phyloP scores from a whole-genome alignment of 495 filamentous ascomycete genomes.

The Lophiotrema nucula region DNA sequence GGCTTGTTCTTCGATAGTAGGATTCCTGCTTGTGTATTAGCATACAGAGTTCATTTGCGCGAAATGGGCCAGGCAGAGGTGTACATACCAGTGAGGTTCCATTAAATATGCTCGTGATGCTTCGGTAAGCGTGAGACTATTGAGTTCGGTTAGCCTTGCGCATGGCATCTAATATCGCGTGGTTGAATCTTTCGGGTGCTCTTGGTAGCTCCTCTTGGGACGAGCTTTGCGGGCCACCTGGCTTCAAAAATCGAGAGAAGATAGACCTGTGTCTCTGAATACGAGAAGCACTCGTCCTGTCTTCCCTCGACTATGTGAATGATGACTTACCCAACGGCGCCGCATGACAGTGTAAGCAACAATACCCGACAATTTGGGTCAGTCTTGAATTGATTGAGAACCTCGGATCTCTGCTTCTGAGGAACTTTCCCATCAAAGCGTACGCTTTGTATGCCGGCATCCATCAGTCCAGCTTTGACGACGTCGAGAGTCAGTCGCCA shows the following conservation, averaged over 20 bases:
- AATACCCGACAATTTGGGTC: constrained; percentile 22
- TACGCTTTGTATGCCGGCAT: constrained; percentile 35
- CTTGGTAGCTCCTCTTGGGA: too few species aligned
- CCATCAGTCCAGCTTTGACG: constrained; percentile 40
- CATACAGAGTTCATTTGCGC: too few species aligned
- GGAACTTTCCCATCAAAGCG: constrained; percentile 50
- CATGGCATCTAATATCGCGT: too few species aligned
- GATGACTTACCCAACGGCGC: constrained; percentile 8
- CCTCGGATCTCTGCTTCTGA: constrained; percentile 8
- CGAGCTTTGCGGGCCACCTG: too few species aligned
- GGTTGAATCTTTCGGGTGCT: too few species aligned
- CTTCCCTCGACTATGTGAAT: not conserved
- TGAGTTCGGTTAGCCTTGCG: too few species aligned
- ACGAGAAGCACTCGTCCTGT: too few species aligned
- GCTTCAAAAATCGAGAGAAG: too few species aligned
- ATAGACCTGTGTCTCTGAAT: too few species aligned
- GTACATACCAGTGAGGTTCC: constrained; percentile 25
- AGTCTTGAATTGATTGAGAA: constrained; percentile 16
- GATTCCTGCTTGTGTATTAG: constrained; percentile 10
- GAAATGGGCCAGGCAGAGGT: too few species aligned
- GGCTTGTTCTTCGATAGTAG: constrained; percentile 29
- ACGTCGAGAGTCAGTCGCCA: constrained; percentile 50
- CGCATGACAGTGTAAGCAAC: constrained; percentile 23
- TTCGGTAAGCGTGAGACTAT: constrained; percentile 20
- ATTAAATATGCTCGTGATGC: constrained; percentile 29